Base-by-base conservation (phyloP, 257 asterid genomes). In the Solanum lignicaule region DNA sequence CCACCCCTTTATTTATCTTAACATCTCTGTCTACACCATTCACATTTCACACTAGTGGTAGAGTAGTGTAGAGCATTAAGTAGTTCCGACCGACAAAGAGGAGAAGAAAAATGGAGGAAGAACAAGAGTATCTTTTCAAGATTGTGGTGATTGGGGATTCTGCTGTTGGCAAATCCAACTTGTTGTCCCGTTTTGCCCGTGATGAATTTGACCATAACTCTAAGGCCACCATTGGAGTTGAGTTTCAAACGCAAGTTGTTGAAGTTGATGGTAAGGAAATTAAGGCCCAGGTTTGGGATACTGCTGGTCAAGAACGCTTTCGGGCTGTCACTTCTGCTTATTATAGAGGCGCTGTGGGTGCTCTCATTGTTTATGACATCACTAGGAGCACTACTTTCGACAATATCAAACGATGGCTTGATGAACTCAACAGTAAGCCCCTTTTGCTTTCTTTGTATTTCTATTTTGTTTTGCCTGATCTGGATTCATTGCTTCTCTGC, bases 201-300 rank as follows among this genome's bases (percentile, higher is more conserved):
- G 95, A 93, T 84, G 98, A 94, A 86, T 94, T 94, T 79, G 95
- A 93, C 94, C 93, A 91, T 68, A 86, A 94, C 89, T 94, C 95
- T 38, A 93, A 94, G 89, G 94, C 96, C 74, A 95, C 98, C 5
- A 94, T 95, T 55, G 98, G 98, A 5, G 98, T 94, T 4, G 98
- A 95, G 91, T 95, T 95, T 85, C 98, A 95, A 94, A 94, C 98
- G 75, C 97, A 92, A 89, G 93, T 91, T 46, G 87, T 94, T 86
- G 93, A 88, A 86, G 20, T 95, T 73, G 98, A 94, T 85, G 97
- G 96, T 48, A 95, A 94, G 87, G 96, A 93, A 90, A 90, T 95
- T 25, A 94, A 95, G 91, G 98, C 96, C 43, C 98, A 95, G 84
- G 94, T 95, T 7, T 94, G 98, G 98, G 98, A 95, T 87, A 95